Conservation (phyloP, 441 rosid species). For the Sinapis alba region DNA sequence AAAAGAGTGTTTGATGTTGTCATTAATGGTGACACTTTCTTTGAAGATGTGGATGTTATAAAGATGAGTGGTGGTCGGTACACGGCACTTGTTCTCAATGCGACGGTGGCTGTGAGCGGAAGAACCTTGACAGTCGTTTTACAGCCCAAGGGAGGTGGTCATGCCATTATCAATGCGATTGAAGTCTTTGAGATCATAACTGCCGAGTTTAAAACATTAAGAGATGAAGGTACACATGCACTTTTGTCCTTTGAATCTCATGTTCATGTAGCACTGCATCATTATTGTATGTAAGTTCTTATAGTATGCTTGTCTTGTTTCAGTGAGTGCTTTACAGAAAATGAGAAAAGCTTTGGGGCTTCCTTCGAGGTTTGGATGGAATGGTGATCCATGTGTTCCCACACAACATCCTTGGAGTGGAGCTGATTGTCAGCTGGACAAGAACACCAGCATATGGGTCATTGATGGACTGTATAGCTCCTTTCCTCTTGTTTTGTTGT, state of each 20-base stretch:
- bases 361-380: slow-evolving; percentile 96
- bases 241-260: background rate
- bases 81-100: slow-evolving; percentile 82
- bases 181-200: slow-evolving; percentile 80
- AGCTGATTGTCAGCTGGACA: slow-evolving; percentile 80
- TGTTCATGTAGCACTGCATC: background rate
- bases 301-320: slow-evolving; percentile 38
- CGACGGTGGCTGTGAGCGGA: slow-evolving; percentile 77
- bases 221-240: slow-evolving; percentile 72
- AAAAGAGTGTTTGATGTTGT: slow-evolving; percentile 82
- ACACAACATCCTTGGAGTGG: slow-evolving; percentile 99
- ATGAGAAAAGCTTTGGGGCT: slow-evolving; percentile 74
- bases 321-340: slow-evolving; percentile 75
- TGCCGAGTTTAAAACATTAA: slow-evolving; percentile 70
- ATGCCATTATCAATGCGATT: slow-evolving; percentile 83
- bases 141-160: slow-evolving; percentile 64
- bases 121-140: slow-evolving; percentile 75
- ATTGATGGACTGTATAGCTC: slow-evolving; percentile 93
- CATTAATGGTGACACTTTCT: slow-evolving; percentile 63
- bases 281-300: background rate
- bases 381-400: slow-evolving; percentile 99
- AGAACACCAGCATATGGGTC: slow-evolving; percentile 73
- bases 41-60: slow-evolving; percentile 64
- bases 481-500: slow-evolving; percentile 28
- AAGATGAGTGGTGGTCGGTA: slow-evolving; percentile 68